Percentiles rank a stretch among this genome's conserved stretches.
phyloP scores from a whole-genome alignment of 139 green algal species.

The Chlorella ohadii region DNA sequence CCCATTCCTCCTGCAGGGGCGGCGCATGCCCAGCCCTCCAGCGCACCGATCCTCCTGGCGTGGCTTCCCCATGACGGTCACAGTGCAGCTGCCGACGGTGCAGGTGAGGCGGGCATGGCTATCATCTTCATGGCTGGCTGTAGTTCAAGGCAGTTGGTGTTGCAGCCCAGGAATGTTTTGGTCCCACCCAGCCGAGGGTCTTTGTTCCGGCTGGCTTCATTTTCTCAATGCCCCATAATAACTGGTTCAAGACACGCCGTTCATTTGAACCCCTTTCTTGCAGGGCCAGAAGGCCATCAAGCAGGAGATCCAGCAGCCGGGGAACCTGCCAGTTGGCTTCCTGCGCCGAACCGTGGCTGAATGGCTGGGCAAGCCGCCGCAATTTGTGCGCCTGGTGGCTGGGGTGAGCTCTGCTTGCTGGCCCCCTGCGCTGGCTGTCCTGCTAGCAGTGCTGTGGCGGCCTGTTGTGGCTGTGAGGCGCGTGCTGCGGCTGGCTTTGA shows the following conservation, averaged over 20 bases:
- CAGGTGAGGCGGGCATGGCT: background rate
- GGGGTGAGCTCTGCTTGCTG: too few species aligned
- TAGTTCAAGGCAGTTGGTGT: background rate
- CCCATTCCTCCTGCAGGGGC: too few species aligned
- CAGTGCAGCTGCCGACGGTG: constrained; percentile 16
- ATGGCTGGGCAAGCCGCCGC: constrained; percentile 15
- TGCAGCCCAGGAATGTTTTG: too few species aligned
- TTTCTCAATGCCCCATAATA: too few species aligned
- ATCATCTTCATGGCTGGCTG: too few species aligned
- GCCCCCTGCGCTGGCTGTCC: too few species aligned
- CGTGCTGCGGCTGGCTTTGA: too few species aligned
- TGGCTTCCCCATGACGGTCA: constrained; percentile 34
- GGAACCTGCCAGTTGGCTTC: constrained; percentile 67
- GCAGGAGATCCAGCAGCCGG: constrained; percentile 33
- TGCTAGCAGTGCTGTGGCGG: too few species aligned
- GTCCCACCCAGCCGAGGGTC: too few species aligned
- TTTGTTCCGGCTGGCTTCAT: too few species aligned
- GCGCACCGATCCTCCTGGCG: constrained; percentile 57
- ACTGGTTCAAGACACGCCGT: too few species aligned
- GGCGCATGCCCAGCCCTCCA: constrained; percentile 56
- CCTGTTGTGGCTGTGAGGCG: too few species aligned
- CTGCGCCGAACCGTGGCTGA: constrained; percentile 57
- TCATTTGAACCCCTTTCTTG: background rate
- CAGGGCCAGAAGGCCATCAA: constrained; percentile 23
- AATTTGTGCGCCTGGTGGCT: constrained; percentile 35